phyloP scores from a whole-genome alignment of 805 yeast species.

The Hanseniaspora jakobsenii region DNA sequence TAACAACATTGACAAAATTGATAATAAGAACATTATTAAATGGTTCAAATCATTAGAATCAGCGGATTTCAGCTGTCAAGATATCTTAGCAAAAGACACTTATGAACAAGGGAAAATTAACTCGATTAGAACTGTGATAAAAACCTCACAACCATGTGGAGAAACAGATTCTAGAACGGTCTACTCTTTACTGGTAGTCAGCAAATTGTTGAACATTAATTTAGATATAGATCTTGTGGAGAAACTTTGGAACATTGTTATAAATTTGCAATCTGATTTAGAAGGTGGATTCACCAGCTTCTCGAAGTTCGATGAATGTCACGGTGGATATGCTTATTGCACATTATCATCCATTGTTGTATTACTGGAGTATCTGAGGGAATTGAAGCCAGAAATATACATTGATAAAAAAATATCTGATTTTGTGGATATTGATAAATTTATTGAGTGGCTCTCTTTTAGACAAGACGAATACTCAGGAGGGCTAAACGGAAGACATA shows the following conservation, averaged over 20 bases:
- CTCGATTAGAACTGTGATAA: too few relatives aligned
- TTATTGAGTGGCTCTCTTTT: constrained; percentile 55
- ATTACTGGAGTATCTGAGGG: constrained; percentile 29
- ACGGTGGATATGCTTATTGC: constrained; percentile 94
- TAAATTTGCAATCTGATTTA: constrained; percentile 58
- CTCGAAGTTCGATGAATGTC: constrained; percentile 66
- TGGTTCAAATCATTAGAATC: constrained; percentile 53
- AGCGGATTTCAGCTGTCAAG: too few relatives aligned
- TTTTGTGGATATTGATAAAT: constrained; percentile 35
- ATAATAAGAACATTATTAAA: constrained; percentile 36
- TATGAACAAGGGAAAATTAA: too few relatives aligned
- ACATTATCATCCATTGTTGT: constrained; percentile 55
- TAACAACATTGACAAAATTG: constrained; percentile 33
- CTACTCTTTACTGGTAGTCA: constrained; percentile 72
- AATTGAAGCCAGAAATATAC: constrained; percentile 1
- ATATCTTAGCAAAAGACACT: too few relatives aligned
- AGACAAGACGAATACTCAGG: constrained; percentile 70
- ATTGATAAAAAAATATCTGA: constrained; percentile 24
- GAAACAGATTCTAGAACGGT: constrained; percentile 78
- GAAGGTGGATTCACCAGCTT: constrained; percentile 93
- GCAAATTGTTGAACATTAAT: constrained; percentile 47
- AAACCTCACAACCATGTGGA: constrained; percentile 37
- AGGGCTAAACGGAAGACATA: constrained; percentile 81
- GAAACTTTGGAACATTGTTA: constrained; percentile 46
- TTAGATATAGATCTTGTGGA: constrained; percentile 46